These are phyloP conservation scores for Rhynchosporium secalis DNA, from an alignment of 2,329 filamentous ascomycete genomes.

Conservation along the genomic window DNA sequence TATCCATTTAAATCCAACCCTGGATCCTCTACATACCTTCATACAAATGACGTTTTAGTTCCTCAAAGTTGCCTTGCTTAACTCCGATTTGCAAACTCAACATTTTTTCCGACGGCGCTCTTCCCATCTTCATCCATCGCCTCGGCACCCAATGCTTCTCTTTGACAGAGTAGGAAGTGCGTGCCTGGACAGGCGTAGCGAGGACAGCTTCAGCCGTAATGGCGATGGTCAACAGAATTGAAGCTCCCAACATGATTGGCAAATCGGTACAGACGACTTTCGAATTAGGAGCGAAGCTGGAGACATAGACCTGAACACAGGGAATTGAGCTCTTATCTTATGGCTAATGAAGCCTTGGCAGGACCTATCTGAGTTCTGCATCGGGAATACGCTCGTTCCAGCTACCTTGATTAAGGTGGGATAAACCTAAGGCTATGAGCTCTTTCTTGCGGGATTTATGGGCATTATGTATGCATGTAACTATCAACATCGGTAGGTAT, in stretches of 20 bases:
- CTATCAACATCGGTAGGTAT: no score
- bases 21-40: constrained; percentile 43
- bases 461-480: no score
- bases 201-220: constrained; percentile 26
- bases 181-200: constrained; percentile 40
- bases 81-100: constrained; percentile 59
- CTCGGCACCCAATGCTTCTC: constrained; percentile 54
- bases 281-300: constrained; percentile 10
- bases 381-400: no score
- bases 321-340: no score
- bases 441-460: no score
- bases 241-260: constrained; percentile 19
- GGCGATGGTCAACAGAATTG: constrained; percentile 18
- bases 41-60: constrained; percentile 55
- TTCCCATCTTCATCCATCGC: constrained; percentile 50
- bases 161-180: constrained; percentile 53
- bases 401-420: no score
- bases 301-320: neutral
- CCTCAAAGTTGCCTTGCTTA: constrained; percentile 56
- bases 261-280: neutral
- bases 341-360: no score
- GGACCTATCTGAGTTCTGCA: no score
- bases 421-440: no score
- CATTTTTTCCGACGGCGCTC: constrained; percentile 49
- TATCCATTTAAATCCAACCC: neutral